These are phyloP conservation scores for Saccharomycopsis fibuligera DNA, from an alignment of 805 yeast species.

Conservation along the genomic window DNA sequence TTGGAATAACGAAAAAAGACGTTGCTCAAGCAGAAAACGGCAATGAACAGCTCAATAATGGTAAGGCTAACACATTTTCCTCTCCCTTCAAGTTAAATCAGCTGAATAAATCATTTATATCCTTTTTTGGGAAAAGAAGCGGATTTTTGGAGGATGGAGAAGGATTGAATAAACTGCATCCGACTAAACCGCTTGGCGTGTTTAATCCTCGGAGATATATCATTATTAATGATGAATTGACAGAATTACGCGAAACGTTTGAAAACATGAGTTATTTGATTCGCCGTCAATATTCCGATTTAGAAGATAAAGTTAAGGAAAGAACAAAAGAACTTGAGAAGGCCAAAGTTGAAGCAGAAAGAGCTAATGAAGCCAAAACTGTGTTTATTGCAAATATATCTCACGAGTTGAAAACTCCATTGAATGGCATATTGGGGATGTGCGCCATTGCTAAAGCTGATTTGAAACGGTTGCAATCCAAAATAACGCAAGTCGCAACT, in stretches of 20 bases:
- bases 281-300: conserved; percentile 71
- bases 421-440: conserved; percentile 95
- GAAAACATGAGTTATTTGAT: conserved; percentile 87
- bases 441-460: conserved; percentile 92
- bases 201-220: conserved; percentile 18
- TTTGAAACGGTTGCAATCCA: conserved; percentile 16
- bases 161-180: background rate
- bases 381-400: conserved; percentile 89
- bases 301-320: conserved; percentile 82
- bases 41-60: background rate
- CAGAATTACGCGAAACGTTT: conserved; percentile 82
- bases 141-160: background rate
- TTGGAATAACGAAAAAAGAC: conserved; percentile 12
- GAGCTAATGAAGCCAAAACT: conserved; percentile 95
- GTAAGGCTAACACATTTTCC: background rate
- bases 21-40: background rate
- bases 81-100: too few species aligned
- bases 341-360: conserved; percentile 84
- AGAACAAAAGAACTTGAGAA: conserved; percentile 85
- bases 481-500: background rate
- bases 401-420: conserved; percentile 90
- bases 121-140: background rate
- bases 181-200: conserved; percentile 1
- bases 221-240: conserved; percentile 58
- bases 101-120: background rate